Evolutionary conservation across 1,139 yeast species (phyloP), one percentile per base, ranked within the genome.

Genomic region (Lodderomyces oxycetoniae): DNA sequence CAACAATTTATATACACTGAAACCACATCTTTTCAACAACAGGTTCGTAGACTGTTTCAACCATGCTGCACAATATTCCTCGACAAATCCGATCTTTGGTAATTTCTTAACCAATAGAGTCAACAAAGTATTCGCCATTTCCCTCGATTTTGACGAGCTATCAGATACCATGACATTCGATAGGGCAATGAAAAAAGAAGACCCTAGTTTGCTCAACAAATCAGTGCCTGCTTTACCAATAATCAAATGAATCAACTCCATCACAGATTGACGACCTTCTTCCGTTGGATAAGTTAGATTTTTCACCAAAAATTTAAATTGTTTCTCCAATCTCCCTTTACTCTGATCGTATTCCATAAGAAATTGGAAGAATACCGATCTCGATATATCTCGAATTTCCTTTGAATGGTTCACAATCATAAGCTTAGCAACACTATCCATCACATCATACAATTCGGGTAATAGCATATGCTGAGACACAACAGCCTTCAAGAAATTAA

Each of bases 271-370:
- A 37, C 97, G 73, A 34, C 98, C 99, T 30, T 78, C 74, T 41
- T 82, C 82, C 4, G 95, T 80, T 10, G 95, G 91, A 53, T 93
- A 93, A 17, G 79, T 72, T 50, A 93, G 64, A 53, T 93, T 91
- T 43, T 77, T 77, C n/a, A 89, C 83, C 57, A 91, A 67, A 50
- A 82, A 80, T 44, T 81, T 79, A 58, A 89, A 79, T 48, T 86
- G 95, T 48, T 81, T 85, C 45, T 85, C 93, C 35, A 91, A 59
- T 45, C 88, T 76, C 4, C 93, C 89, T 50, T 80, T 74, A 21
- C 97, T 89, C 61, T 91, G 97, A 48, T 95, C 97, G 50, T 86
- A 91, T 49, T 88, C 96, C 81, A 89, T 84, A 49, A 91, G 62
- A 49, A 91, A 93, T 50, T 81, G 91, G 56, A 79, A 84, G 55